Conservation (phyloP, 257 asterid genomes). For the Solanum lignicaule region DNA sequence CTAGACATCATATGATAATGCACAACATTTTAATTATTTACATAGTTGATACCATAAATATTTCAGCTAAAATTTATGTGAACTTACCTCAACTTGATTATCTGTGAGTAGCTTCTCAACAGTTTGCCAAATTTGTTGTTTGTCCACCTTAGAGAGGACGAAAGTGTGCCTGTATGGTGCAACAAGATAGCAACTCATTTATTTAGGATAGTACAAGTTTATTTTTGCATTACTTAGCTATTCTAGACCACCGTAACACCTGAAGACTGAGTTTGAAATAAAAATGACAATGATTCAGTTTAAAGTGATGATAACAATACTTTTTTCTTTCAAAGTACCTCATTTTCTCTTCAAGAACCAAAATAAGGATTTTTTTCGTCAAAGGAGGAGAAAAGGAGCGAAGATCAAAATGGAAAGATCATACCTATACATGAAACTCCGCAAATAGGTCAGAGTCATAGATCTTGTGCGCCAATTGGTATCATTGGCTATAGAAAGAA, state of each 20-base stretch:
- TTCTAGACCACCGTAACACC: not conserved
- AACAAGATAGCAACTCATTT: not conserved
- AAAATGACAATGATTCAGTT: not conserved
- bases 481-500: conserved; percentile 66
- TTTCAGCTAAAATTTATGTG: not conserved
- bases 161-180: conserved; percentile 66
- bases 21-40: not conserved
- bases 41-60: not conserved
- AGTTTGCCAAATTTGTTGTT: conserved; percentile 72
- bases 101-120: conserved; percentile 83
- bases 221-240: not conserved
- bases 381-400: not conserved
- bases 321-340: not conserved
- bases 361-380: not conserved
- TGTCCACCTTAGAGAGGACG: conserved; percentile 54
- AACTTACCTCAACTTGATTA: conserved; percentile 87
- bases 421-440: conserved; percentile 97
- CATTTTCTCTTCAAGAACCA: not conserved
- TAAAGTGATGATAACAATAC: not conserved
- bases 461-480: conserved; percentile 97
- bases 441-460: conserved; percentile 74
- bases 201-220: not conserved
- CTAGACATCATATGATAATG: not conserved
- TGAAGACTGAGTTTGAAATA: not conserved
- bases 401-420: conserved; percentile 7